A percentile compares a stretch with the other conserved stretches of the same genome.
These are phyloP conservation scores for Colletotrichum brevisporum DNA, from an alignment of 2,329 filamentous ascomycete species.

Conservation along the genomic window DNA sequence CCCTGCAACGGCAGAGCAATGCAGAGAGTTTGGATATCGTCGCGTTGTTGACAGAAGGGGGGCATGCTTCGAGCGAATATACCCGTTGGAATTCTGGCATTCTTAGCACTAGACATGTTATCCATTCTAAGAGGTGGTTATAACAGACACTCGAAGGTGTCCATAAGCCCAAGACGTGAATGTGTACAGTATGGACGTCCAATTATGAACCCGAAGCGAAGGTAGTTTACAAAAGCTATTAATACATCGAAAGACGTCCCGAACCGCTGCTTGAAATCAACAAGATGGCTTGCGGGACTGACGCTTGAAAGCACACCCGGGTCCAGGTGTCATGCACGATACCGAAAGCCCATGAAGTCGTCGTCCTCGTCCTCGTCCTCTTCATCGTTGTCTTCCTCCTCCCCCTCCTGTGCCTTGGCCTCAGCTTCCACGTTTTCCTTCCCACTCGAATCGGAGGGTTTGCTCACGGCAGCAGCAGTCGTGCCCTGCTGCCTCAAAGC, in stretches of 20 bases:
- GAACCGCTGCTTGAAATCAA: neutral
- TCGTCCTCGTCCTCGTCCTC: conserved; percentile 66
- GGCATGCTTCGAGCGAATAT: too few species aligned
- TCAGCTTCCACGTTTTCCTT: conserved; percentile 50
- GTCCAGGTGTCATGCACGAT: conserved; percentile 49
- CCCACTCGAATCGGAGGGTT: conserved; percentile 39
- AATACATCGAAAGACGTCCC: conserved; percentile 33
- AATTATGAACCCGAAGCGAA: conserved; percentile 36
- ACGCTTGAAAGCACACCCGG: neutral
- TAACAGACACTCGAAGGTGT: too few species aligned
- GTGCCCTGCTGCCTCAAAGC: conserved; percentile 66
- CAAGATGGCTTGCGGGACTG: neutral
- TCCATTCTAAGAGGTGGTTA: too few species aligned
- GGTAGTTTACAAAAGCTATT: conserved; percentile 32
- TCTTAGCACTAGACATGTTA: too few species aligned
- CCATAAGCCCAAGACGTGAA: too few species aligned
- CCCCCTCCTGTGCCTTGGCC: conserved; percentile 42
- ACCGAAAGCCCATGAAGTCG: conserved; percentile 72
- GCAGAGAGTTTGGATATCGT: too few species aligned
- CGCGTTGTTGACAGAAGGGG: too few species aligned
- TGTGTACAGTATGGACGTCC: conserved; percentile 6
- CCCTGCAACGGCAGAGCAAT: too few species aligned
- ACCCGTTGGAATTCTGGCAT: too few species aligned
- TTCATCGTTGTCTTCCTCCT: conserved; percentile 55
- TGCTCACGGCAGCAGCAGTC: conserved; percentile 43